These are phyloP conservation scores for Decorospora gaudefroyi DNA, from an alignment of 2,329 filamentous ascomycete species.

Conservation along the genomic window DNA sequence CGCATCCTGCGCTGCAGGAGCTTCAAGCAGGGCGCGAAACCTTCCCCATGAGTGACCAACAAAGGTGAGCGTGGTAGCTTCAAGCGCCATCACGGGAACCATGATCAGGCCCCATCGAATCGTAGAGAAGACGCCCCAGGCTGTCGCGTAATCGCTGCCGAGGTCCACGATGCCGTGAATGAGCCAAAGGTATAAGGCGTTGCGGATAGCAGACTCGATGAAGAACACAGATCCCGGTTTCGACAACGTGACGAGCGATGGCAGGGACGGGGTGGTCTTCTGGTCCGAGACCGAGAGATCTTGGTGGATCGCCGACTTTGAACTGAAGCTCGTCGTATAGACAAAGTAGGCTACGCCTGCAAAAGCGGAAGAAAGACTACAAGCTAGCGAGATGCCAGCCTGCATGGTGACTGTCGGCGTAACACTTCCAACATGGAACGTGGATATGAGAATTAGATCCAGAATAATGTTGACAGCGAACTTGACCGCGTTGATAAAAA, in stretches of 20 bases:
- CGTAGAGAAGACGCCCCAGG: conserved; percentile 74
- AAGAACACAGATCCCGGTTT: conserved; percentile 65
- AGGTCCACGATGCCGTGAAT: conserved; percentile 67
- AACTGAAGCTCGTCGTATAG: conserved; percentile 46
- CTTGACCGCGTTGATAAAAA: conserved; percentile 67
- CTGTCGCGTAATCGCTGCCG: conserved; percentile 68
- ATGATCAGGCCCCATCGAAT: conserved; percentile 76
- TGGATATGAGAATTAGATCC: conserved; percentile 68
- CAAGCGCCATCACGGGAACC: conserved; percentile 70
- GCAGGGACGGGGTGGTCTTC: conserved; percentile 37
- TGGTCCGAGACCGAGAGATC: conserved; percentile 14
- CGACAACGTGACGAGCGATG: conserved; percentile 57
- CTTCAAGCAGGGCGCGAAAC: conserved; percentile 49
- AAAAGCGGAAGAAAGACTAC: conserved; percentile 44
- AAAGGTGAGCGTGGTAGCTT: conserved; percentile 67
- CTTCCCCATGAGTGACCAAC: conserved; percentile 69
- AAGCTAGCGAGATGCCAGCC: conserved; percentile 65
- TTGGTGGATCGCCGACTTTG: conserved; percentile 13
- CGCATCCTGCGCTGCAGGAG: conserved; percentile 15
- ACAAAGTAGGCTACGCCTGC: conserved; percentile 65
- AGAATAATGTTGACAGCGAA: conserved; percentile 69
- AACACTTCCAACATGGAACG: conserved; percentile 61
- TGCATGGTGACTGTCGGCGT: conserved; percentile 66
- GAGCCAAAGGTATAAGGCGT: conserved; percentile 72
- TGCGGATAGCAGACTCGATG: conserved; percentile 67